phyloP scores from a whole-genome alignment of 139 green algal species.

The Chlorella vulgaris region DNA sequence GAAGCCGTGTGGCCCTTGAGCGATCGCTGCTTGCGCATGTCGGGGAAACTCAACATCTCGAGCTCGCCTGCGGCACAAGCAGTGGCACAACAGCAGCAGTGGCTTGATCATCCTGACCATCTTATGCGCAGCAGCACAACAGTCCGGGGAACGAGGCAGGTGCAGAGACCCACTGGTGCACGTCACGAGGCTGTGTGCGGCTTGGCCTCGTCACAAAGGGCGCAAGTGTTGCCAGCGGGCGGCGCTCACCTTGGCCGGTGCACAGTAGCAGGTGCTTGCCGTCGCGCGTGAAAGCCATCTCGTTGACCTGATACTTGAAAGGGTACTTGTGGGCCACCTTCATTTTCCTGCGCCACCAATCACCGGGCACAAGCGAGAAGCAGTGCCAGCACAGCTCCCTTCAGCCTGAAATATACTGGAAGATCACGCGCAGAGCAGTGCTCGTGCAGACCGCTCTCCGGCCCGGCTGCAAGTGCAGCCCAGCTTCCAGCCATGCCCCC shows the following conservation, averaged over 20 bases:
- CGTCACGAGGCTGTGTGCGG: too few species aligned
- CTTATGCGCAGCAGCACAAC: too few species aligned
- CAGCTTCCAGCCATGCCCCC: too few species aligned
- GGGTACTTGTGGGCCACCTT: constrained; percentile 38
- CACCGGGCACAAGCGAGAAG: too few species aligned
- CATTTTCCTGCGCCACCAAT: constrained; percentile 23
- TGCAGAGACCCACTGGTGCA: too few species aligned
- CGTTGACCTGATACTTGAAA: constrained; percentile 43
- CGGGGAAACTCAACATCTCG: constrained; percentile 32
- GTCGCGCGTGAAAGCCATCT: constrained; percentile 23
- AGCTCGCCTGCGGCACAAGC: background rate
- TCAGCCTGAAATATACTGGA: too few species aligned
- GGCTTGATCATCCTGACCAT: background rate
- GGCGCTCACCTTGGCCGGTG: constrained; percentile 26
- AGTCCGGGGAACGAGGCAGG: too few species aligned
- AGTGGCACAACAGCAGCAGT: background rate
- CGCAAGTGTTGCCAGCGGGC: too few species aligned
- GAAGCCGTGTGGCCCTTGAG: constrained; percentile 35
- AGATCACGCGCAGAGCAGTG: too few species aligned
- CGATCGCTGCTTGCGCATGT: constrained; percentile 11
- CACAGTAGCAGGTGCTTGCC: constrained; percentile 17
- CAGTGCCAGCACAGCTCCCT: too few species aligned
- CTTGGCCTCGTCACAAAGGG: too few species aligned
- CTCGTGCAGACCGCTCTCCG: background rate
- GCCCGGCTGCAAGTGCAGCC: too few species aligned